Evolutionary conservation across 2,329 filamentous ascomycete species (phyloP), one percentile per base, ranked within the genome.

Genomic region (Xylariaceae sp.): DNA sequence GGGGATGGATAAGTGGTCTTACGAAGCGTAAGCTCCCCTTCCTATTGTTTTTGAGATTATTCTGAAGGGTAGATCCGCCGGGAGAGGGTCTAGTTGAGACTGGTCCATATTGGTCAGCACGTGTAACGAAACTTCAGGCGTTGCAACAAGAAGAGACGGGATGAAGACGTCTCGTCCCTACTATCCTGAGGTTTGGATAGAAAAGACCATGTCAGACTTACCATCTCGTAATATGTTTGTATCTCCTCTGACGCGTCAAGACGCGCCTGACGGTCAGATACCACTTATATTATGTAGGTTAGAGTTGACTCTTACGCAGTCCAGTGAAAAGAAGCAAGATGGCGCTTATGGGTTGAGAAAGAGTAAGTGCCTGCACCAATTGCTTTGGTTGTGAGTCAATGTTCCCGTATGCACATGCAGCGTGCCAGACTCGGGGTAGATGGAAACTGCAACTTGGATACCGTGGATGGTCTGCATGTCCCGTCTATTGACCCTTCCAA

Each of bases 1-100:
- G 40, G 34, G 40, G 40, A 17, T 31, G 11, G 9, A 15, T 9
- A 33, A 40, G 41, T 46, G 14, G 39, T 41, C 74, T 65, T 68
- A 96, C 90, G 88, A 97, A 61, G 92, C 92, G 74, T 98, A 98
- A 53, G 92, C 92, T 54, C 92, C 92, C 60, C 88, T 84, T 40
- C 92, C 92, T 54, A 98, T 95, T 11, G 92, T 98, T 63, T 92
- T 92, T 44, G 92, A 97, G 55, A 98, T 77, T 57, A 98, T 83
- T 50, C 90, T 81, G 64, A 98, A 98, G 36, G 92, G 92, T 34
- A 98, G 73, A 57, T 95, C 80, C 46, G 57, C 70, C 16, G 92
- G 92, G 35, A 97, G 70, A 50, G 90, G 88, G 58, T 88, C 88
- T 52, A 89, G 69, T 67, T 98, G 92, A 51, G 88, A 94, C 75